Evolutionary conservation across 2,329 filamentous ascomycete genomes (phyloP), one percentile per base, ranked within the genome.

Genomic region (Stromatinia cepivora): DNA sequence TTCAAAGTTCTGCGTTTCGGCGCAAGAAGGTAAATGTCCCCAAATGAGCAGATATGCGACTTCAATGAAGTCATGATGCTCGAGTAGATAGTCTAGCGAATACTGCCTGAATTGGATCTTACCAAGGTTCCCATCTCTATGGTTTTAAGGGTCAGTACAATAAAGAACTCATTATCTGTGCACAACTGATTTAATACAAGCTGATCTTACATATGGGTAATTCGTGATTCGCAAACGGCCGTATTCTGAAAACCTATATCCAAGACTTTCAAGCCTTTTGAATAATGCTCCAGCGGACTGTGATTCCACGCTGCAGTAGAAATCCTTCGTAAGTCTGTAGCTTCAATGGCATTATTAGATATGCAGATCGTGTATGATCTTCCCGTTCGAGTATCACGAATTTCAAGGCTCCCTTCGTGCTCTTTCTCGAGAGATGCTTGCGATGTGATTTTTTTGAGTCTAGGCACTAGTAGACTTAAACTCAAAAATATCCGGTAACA

Each of bases 11-110:
- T 25, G n/a, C 28, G 15, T 54, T 54, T 54, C n/a, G n/a, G n/a
- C 52, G n/a, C 28, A 25, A n/a, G 57, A 59, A 59, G 57, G 22
- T 59, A 59, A 39, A 59, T 59, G 57, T 9, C 57, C 36, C 57
- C 57, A 59, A 42, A 59, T 39, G n/a, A 59, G 36, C 28, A 59
- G 57, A 42, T 36, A 59, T 34, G 57, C 28, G 39, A 42, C 36
- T 36, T 59, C 57, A 13, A 20, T 36, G 22, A 59, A 59, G n/a
- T 59, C 31, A 36, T 36, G 31, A 34, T 59, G 31, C 36, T 42
- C 57, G 22, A 59, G 36, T 25, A 59, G 39, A 31, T 59, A 34
- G 22, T 59, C 57, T 17, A 59, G 15, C 36, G 28, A n/a, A 25
- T 59, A 59, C 15, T 42, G 31, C 36, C 57, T 34, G 36, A 36